Base-by-base conservation (phyloP, 345 rosid genomes). In the rapeseed (Brassica napus) region DNA sequence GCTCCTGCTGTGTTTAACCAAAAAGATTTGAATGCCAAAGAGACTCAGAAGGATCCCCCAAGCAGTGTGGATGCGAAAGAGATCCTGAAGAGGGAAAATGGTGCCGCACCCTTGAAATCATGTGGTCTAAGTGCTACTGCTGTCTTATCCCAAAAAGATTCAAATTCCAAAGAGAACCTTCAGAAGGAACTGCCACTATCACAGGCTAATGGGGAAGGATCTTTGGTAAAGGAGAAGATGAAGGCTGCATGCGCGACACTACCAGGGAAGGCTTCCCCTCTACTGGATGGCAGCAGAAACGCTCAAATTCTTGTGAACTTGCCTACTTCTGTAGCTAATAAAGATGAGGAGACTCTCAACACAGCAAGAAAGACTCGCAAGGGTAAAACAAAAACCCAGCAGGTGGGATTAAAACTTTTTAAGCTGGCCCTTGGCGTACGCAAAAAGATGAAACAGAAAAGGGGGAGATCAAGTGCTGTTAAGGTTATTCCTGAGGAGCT, bases 401-500 rank as follows among this genome's bases (percentile, higher is more conserved):
- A 72, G 68, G 58, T 88, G 76, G 86, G 98, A 65, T 63, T 85
- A 39, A 89, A 49, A 10, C 68, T 82, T 74, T 88, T 89, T 68
- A 79, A 78, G 79, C 80, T 79, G 66, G 64, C 88, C 55, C 35
- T 92, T 6, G 83, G 65, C 55, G 59, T 79, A 6, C 84, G 54
- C 49, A 86, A 71, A 84, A 91, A 75, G 49, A 87, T 85, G 84
- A 89, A 85, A 69, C 89, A 81, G 69, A 89, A 69, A 73, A 89
- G 65, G 90, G 77, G 68, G 71, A 91, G 85, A 72, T 73, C 16
- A 35, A 30, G 58, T 64, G 73, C 71, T 65, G 68, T 35, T 4
- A 68, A 83, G 47, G 72, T 61, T 52, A 77, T 83, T 30, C 28
- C 77, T 9, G 75, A 84, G 77, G 88, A 83, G 73, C 81, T 74